phyloP scores from a whole-genome alignment of 2,329 filamentous ascomycete genomes.

The Ascomycota sp. region DNA sequence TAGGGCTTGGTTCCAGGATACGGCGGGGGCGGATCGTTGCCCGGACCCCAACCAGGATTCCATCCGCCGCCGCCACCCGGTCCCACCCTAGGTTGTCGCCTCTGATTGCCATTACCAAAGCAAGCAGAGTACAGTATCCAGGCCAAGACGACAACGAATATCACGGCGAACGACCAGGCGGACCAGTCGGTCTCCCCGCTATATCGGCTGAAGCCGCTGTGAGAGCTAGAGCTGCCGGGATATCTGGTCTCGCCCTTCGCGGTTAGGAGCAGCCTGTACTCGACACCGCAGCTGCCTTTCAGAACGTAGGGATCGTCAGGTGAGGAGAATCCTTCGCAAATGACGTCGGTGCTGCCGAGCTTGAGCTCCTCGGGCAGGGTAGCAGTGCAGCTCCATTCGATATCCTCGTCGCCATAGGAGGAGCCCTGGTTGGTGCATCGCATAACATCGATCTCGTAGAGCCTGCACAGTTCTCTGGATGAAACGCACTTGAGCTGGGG shows the following conservation, averaged over 20 bases:
- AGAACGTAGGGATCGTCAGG: constrained; percentile 70
- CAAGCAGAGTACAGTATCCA: constrained; percentile 44
- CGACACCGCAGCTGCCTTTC: constrained; percentile 79
- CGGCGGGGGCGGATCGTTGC: constrained; percentile 31
- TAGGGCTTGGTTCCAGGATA: constrained; percentile 19
- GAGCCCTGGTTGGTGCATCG: constrained; percentile 74
- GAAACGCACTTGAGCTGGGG: constrained; percentile 66
- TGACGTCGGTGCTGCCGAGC: constrained; percentile 71
- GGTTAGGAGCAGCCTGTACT: constrained; percentile 67
- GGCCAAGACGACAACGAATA: constrained; percentile 37
- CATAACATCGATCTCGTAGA: constrained; percentile 64
- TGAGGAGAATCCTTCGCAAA: constrained; percentile 72
- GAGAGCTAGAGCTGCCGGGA: constrained; percentile 28
- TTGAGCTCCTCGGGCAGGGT: constrained; percentile 38
- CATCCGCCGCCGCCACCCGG: constrained; percentile 10
- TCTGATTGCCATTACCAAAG: constrained; percentile 5
- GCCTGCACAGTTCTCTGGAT: constrained; percentile 37
- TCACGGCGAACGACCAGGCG: constrained; percentile 32
- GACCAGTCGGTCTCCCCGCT: constrained; percentile 12
- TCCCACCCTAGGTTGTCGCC: constrained; percentile 10
- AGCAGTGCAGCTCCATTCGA: constrained; percentile 77
- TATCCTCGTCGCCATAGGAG: constrained; percentile 58
- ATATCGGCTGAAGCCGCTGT: constrained; percentile 13
- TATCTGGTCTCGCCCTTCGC: constrained; percentile 53
- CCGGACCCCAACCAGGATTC: constrained; percentile 16